Evolutionary conservation across 179 eudicot species (phyloP).

Genomic region (Spinacia oleracea): DNA sequence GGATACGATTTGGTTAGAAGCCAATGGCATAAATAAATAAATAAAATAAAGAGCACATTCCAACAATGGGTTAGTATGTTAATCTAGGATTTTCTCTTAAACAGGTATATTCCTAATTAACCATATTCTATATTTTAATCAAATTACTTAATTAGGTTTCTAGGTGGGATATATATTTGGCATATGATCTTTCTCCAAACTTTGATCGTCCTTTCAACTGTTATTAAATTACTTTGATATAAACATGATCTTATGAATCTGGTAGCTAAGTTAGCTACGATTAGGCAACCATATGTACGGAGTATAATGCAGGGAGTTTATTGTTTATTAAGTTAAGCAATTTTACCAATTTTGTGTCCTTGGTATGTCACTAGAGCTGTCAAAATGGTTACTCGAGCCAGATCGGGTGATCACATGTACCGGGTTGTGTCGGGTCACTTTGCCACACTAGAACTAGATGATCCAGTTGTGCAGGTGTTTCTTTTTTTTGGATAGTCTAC

Average conservation of each 20-base stretch:
- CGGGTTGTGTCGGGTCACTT: too few relatives aligned
- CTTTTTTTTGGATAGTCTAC: too few relatives aligned
- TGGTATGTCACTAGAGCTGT: too few relatives aligned
- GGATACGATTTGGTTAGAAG: neutral
- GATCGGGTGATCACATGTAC: too few relatives aligned
- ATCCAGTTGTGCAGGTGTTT: too few relatives aligned
- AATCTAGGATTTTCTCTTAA: neutral
- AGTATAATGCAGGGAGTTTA: too few relatives aligned
- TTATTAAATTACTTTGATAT: constrained; percentile 7
- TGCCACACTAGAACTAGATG: too few relatives aligned
- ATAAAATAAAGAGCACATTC: neutral
- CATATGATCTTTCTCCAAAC: constrained; percentile 6
- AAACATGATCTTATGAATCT: constrained; percentile 5
- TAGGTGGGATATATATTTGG: constrained; percentile 2
- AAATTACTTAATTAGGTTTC: neutral
- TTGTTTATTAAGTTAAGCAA: too few relatives aligned
- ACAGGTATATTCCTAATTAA: neutral
- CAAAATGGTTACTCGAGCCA: too few relatives aligned
- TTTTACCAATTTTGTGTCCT: too few relatives aligned
- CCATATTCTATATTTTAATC: neutral
- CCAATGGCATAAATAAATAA: neutral
- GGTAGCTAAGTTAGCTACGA: too few relatives aligned
- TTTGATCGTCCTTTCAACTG: constrained; percentile 10
- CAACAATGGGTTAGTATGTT: constrained; percentile 7
- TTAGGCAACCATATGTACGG: too few relatives aligned